Conservation (phyloP, 495 filamentous ascomycete genomes). For the Aspergillus mulundensis region DNA sequence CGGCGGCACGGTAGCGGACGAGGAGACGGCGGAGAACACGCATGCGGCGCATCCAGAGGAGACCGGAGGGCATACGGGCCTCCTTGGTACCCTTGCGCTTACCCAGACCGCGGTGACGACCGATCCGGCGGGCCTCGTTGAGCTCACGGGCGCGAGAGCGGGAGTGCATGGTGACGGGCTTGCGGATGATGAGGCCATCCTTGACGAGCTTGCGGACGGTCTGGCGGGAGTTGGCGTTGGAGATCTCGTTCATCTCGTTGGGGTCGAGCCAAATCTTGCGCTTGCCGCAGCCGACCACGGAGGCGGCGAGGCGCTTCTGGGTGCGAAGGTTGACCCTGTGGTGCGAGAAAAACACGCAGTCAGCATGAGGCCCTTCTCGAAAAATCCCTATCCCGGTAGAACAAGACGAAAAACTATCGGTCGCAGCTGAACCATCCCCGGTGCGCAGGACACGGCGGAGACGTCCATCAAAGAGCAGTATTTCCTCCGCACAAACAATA, state of each 20-base stretch:
- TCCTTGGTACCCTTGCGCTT: constrained; percentile 99
- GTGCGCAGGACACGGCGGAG: constrained; percentile 13
- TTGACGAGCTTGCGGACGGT: constrained; percentile 99
- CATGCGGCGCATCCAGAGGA: constrained; percentile 99
- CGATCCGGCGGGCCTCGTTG: constrained; percentile 82
- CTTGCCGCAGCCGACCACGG: constrained; percentile 96
- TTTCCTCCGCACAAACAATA: constrained; percentile 9
- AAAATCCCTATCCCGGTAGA: background rate
- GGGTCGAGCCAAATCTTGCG: constrained; percentile 99
- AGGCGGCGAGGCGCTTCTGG: constrained; percentile 99
- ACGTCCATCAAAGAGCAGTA: constrained; percentile 16
- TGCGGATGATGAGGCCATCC: constrained; percentile 99
- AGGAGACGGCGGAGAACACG: constrained; percentile 97
- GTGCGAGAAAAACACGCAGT: constrained; percentile 28
- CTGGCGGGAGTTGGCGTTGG: constrained; percentile 99
- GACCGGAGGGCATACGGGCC: constrained; percentile 96
- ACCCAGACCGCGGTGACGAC: constrained; percentile 96
- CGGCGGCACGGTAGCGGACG: constrained; percentile 97
- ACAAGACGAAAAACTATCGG: constrained; percentile 7
- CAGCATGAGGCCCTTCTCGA: constrained; percentile 27
- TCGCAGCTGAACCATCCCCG: background rate
- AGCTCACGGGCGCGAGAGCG: constrained; percentile 89
- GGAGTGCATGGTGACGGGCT: constrained; percentile 99
- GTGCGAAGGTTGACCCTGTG: constrained; percentile 97
- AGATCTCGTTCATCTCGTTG: constrained; percentile 98